Conservation (phyloP, 352 stramenopile genomes). For the Globisporangium nagaii region DNA sequence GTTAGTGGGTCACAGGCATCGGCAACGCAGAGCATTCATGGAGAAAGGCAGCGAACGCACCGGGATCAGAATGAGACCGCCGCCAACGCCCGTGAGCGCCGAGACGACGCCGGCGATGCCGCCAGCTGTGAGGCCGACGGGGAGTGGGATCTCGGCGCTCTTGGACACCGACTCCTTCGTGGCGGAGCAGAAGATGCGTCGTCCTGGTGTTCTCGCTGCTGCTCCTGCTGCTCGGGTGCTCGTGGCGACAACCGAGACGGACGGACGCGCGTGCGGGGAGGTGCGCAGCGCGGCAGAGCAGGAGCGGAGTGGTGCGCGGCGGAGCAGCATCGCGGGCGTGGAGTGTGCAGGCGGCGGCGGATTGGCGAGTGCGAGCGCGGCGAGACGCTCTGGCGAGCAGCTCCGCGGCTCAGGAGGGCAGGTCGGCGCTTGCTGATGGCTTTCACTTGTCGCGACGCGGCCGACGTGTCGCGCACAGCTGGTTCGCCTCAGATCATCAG, state of each 20-base stretch:
- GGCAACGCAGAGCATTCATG: background rate
- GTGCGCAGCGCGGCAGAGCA: background rate
- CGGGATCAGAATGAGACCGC: slow-evolving; percentile 80
- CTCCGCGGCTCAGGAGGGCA: no score
- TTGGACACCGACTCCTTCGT: slow-evolving; percentile 24
- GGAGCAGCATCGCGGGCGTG: background rate
- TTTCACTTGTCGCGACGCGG: slow-evolving; percentile 1
- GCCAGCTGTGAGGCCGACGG: slow-evolving; percentile 38
- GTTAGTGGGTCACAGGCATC: background rate
- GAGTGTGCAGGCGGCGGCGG: background rate
- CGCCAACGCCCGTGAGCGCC: slow-evolving; percentile 73
- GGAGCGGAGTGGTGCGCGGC: background rate
- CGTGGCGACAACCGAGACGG: slow-evolving; percentile 5
- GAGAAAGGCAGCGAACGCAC: slow-evolving; percentile 18
- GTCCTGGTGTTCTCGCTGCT: slow-evolving; percentile 9
- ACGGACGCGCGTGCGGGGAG: background rate
- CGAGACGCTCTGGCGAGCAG: no score
- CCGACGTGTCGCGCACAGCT: background rate
- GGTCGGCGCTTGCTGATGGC: background rate
- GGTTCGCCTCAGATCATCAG: no score
- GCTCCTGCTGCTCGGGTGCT: slow-evolving; percentile 3
- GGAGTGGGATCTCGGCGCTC: slow-evolving; percentile 36
- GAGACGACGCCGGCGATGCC: slow-evolving; percentile 67
- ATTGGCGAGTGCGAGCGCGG: background rate
- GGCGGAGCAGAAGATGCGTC: slow-evolving; percentile 45